Evolutionary conservation across 805 yeast species (phyloP).

Genomic region (Wickerhamomyces ciferrii): DNA sequence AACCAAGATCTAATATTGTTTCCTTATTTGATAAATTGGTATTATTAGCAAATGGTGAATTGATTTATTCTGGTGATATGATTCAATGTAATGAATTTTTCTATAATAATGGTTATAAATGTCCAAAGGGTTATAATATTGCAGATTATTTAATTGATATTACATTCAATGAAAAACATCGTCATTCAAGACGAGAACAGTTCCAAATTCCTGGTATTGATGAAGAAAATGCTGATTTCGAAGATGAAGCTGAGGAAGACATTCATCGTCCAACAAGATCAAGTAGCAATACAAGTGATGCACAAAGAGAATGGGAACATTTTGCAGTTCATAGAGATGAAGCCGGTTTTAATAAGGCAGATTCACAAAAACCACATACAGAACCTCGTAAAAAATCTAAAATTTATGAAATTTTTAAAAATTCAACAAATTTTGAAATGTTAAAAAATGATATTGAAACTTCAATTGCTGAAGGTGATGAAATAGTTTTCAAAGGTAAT

Average conservation of each 20-base stretch:
- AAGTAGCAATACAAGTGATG: conserved; percentile 34
- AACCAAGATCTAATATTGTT: conserved; percentile 94
- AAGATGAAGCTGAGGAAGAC: conserved; percentile 21
- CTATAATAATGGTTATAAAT: conserved; percentile 64
- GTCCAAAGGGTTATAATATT: conserved; percentile 88
- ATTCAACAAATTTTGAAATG: conserved; percentile 25
- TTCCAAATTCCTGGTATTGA: conserved; percentile 19
- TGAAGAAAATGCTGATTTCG: conserved; percentile 23
- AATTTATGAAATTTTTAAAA: conserved; percentile 25
- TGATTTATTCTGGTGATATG: conserved; percentile 87
- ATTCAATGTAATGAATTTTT: conserved; percentile 71
- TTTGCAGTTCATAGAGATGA: conserved; percentile 79
- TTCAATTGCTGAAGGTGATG: conserved; percentile 15
- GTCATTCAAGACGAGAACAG: conserved; percentile 5
- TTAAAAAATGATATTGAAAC: conserved; percentile 26
- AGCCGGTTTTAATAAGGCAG: conserved; percentile 15
- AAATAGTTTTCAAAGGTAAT: conserved; percentile 18
- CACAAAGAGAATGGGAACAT: conserved; percentile 84
- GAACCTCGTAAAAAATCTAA: conserved; percentile 5
- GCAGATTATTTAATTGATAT: conserved; percentile 93
- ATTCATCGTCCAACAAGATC: conserved; percentile 24
- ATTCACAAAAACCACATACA: conserved; percentile 2
- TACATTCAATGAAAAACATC: conserved; percentile 51
- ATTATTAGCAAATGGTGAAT: conserved; percentile 76
- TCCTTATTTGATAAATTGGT: conserved; percentile 81